Evolutionary conservation across 164 flowering plant species (phyloP), one percentile per base, ranked within the genome.

Genomic region (Aristolochia californica): DNA sequence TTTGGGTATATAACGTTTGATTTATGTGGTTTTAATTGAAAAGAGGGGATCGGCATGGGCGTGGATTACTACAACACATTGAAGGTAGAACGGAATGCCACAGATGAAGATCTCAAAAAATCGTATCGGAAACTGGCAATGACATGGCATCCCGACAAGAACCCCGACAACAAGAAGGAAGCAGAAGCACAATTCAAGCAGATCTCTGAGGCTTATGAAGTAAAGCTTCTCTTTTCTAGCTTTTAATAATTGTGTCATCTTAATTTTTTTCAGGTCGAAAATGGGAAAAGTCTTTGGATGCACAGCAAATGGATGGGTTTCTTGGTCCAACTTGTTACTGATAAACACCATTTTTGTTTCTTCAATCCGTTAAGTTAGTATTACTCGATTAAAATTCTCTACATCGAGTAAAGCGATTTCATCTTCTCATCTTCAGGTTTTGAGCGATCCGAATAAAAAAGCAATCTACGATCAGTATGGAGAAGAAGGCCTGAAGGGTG

Each of bases 401-500:
- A n/a, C n/a, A 34, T 5, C 40, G 40, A 34, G n/a, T n/a, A n/a
- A 34, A 34, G 5, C 40, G 10, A 5, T 12, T 34, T 12, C 40
- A 12, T 34, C 40, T 9, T 34, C 40, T 34, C 40, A 34, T 34
- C 10, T 69, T 38, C 43, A 77, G 88, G 87, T 80, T 7, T 63
- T 82, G 18, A 82, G 80, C 62, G 84, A 82, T 68, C 79, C 84
- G 8, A 70, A 82, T 57, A 82, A 78, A 56, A 68, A 79, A 64
- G 75, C 77, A 11, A 67, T 79, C 14, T 82, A 82, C 61, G 87
- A 82, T 70, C 83, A 82, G 51, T 74, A 77, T 64, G 84, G 82
- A 9, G 87, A 82, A 57, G 82, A 82, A 60, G 87, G 84, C 0
- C 59, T 82, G 22, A 82, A 80, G 52, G 84, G 87, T 4, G 63